Evolutionary conservation across 352 stramenopile genomes (phyloP), one percentile per base, ranked within the genome.

Genomic region (Phytophthora cryptogea): DNA sequence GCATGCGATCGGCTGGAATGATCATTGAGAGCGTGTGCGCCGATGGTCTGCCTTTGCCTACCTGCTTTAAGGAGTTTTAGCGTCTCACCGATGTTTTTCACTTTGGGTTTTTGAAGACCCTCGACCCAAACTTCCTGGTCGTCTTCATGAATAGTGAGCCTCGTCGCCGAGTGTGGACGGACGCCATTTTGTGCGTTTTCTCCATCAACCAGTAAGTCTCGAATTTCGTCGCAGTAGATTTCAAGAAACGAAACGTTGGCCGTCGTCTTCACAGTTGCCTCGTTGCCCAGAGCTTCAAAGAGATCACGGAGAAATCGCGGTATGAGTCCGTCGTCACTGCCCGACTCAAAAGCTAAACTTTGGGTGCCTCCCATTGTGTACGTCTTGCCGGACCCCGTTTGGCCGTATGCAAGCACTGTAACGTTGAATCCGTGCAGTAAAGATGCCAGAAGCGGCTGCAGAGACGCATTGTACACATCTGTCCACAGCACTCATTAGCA

Each of bases 221-320:
- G 90, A 49, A 99, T 96, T 60, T 99, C 95, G 74, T 99, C 95
- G n/a, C 95, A 95, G 53, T 99, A 99, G 6, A 99, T 98, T 70
- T 99, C 97, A 0, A 99, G 74, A 58, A 92, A 95, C 6, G 86
- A 93, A 1, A 92, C 80, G 3, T 70, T 80, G 2, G 88, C 68
- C 30, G 54, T 68, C n/a, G 53, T 63, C 33, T 59, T 86, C 49
- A 52, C 63, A 59, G 1, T 71, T 48, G 4, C 52, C 42, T 27
- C 50, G 27, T 6, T 70, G 39, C 28, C 66, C 54, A 91, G 54
- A 6, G 54, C 54, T 4, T 45, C 42, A 33, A 95, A 95, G 14
- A 93, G 57, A 30, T 95, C 74, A 37, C 80, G 72, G 9, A 95
- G 49, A 42, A 95, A 91, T 5, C 78, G 76, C n/a, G 83, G 75